phyloP scores from a whole-genome alignment of 192 early-diverging fungal genomes.

The Coemansia biformis region DNA sequence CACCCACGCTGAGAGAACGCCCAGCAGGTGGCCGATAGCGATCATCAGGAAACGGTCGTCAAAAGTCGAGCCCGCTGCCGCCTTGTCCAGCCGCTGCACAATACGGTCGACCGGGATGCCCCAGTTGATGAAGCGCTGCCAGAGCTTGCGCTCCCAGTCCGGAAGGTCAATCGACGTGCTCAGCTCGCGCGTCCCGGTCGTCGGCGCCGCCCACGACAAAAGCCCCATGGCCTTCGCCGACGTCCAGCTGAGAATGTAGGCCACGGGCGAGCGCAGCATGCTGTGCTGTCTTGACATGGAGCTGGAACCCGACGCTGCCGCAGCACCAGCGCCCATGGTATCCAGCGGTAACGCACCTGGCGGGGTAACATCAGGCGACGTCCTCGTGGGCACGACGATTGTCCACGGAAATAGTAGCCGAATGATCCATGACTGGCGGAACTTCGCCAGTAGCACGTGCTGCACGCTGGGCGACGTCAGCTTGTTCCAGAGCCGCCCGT shows the following conservation, averaged over 20 bases:
- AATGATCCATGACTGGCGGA: constrained; percentile 33
- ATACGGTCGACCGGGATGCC: constrained; percentile 55
- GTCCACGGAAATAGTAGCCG: constrained; percentile 34
- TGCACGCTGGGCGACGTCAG: constrained; percentile 19
- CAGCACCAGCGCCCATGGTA: too few relatives aligned
- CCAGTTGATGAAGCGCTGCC: constrained; percentile 38
- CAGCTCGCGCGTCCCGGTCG: constrained; percentile 11
- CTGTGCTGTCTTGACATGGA: too few relatives aligned
- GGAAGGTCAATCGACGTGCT: too few relatives aligned
- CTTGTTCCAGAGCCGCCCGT: constrained; percentile 19
- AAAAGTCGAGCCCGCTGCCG: constrained; percentile 22
- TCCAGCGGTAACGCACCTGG: too few relatives aligned
- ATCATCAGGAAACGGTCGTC: constrained; percentile 43
- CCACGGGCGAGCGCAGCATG: too few relatives aligned
- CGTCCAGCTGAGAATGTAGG: background rate
- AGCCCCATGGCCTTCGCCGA: too few relatives aligned
- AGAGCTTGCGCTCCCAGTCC: constrained; percentile 33
- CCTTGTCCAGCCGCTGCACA: constrained; percentile 15
- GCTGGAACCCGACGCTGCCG: too few relatives aligned
- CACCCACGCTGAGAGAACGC: constrained; percentile 52
- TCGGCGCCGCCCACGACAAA: too few relatives aligned
- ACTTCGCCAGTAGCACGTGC: constrained; percentile 1
- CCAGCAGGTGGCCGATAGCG: constrained; percentile 36
- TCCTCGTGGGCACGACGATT: constrained; percentile 4
- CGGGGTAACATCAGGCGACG: too few relatives aligned